Evolutionary conservation across 2,329 filamentous ascomycete genomes (phyloP).

Genomic region (Dactylonectria estremocensis): DNA sequence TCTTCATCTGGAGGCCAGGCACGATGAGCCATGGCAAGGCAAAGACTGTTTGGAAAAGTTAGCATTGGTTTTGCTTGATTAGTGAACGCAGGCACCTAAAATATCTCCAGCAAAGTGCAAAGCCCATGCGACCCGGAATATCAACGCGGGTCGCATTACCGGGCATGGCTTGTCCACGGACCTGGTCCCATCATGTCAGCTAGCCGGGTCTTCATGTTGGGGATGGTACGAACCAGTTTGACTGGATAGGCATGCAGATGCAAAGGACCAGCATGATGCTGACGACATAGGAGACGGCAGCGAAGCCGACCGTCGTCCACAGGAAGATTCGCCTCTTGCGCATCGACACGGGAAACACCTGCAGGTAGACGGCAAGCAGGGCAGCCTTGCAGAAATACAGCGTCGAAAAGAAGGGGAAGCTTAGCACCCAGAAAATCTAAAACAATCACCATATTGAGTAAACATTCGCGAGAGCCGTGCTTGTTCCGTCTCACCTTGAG

Average conservation of each 20-base stretch:
- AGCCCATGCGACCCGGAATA: conserved; percentile 13
- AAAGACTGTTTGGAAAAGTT: neutral
- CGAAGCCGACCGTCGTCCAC: conserved; percentile 17
- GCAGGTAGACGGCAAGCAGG: conserved; percentile 27
- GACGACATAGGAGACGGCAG: neutral
- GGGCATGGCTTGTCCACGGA: neutral
- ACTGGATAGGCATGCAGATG: conserved; percentile 19
- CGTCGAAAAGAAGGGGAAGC: conserved; percentile 26
- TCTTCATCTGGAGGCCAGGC: neutral
- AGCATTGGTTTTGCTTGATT: neutral
- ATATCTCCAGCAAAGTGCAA: conserved; percentile 33
- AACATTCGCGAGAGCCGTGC: neutral
- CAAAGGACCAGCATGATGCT: conserved; percentile 16
- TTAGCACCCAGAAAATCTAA: conserved; percentile 26
- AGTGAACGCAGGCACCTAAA: neutral
- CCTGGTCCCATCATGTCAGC: neutral
- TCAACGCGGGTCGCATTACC: neutral
- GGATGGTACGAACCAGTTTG: conserved; percentile 25
- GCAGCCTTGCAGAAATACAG: conserved; percentile 37
- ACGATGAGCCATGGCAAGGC: neutral
- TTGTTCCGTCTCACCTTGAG: neutral
- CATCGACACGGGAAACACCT: conserved; percentile 33
- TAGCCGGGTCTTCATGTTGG: rapidly evolving
- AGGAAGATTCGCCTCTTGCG: conserved; percentile 26
- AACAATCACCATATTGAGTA: neutral